Evolutionary conservation across 2,329 filamentous ascomycete species (phyloP).

Genomic region (Penicillium sp.): DNA sequence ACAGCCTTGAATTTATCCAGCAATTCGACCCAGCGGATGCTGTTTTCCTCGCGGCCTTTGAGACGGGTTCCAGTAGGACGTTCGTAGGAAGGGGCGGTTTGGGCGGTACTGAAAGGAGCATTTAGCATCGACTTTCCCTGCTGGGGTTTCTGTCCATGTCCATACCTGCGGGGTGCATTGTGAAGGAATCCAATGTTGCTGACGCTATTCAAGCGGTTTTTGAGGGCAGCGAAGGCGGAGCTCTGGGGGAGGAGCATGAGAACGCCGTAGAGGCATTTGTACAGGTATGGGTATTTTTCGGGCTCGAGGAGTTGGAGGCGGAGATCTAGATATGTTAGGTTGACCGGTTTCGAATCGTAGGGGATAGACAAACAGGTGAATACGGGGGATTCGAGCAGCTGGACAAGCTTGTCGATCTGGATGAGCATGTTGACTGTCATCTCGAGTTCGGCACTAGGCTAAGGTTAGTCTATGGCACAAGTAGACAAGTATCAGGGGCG

Average conservation of each 20-base stretch:
- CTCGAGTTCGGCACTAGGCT: conserved; percentile 82
- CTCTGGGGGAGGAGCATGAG: conserved; percentile 98
- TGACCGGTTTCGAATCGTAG: neutral
- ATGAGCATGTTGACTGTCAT: conserved; percentile 99
- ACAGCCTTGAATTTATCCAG: conserved; percentile 92
- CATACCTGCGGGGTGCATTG: conserved; percentile 75
- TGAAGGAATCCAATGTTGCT: conserved; percentile 96
- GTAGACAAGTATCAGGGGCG: conserved; percentile 29
- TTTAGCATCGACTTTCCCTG: conserved; percentile 20
- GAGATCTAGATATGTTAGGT: conserved; percentile 62
- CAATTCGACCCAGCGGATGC: conserved; percentile 87
- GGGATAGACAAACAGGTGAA: conserved; percentile 74
- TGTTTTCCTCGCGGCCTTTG: conserved; percentile 77
- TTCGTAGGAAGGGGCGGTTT: conserved; percentile 58
- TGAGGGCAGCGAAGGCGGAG: conserved; percentile 91
- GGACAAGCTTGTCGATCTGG: conserved; percentile 97
- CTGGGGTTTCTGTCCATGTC: conserved; percentile 32
- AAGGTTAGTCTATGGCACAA: conserved; percentile 20
- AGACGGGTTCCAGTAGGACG: conserved; percentile 68
- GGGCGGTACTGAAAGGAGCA: conserved; percentile 12
- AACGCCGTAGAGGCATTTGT: conserved; percentile 96
- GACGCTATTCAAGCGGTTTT: conserved; percentile 94
- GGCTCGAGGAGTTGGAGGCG: conserved; percentile 93
- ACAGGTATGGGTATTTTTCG: conserved; percentile 89
- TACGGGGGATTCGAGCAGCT: conserved; percentile 92